These are phyloP conservation scores for Quercus tomentella DNA, from an alignment of 331 rosid genomes.

Conservation along the genomic window DNA sequence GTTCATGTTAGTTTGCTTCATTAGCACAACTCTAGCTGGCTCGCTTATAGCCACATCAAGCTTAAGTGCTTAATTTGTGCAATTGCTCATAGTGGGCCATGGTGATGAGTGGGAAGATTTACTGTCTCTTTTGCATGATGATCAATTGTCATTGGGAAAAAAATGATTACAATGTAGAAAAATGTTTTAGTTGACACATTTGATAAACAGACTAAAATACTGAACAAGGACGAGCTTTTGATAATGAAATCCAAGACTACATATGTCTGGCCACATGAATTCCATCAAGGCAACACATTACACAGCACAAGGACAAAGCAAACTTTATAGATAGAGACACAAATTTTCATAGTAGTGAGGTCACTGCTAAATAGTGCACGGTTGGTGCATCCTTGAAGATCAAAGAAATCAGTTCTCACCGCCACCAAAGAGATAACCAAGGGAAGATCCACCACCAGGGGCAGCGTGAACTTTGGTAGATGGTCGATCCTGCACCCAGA, in stretches of 20 bases:
- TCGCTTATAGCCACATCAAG: too few species aligned
- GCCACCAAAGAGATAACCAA: constrained; percentile 53
- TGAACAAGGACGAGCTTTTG: background rate
- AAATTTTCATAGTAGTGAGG: background rate
- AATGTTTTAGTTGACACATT: too few species aligned
- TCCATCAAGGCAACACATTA: background rate
- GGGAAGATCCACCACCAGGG: constrained; percentile 62
- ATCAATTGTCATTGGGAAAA: too few species aligned
- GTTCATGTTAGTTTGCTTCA: too few species aligned
- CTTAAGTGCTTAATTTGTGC: too few species aligned
- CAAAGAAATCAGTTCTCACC: constrained; percentile 23
- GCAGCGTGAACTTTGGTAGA: constrained; percentile 54
- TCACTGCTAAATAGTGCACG: background rate
- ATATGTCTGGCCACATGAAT: background rate
- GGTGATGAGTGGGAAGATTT: too few species aligned
- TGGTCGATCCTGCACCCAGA: constrained; percentile 47
- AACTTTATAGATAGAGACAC: background rate
- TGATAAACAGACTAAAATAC: background rate
- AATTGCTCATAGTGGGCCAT: too few species aligned
- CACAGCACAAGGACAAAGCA: background rate
- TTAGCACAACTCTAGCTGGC: too few species aligned
- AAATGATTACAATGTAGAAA: too few species aligned
- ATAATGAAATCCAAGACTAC: background rate
- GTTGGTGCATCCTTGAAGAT: background rate
- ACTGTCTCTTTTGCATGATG: too few species aligned